Conservation (phyloP, 129 eudicot genomes). For the Deinandra increscens region DNA sequence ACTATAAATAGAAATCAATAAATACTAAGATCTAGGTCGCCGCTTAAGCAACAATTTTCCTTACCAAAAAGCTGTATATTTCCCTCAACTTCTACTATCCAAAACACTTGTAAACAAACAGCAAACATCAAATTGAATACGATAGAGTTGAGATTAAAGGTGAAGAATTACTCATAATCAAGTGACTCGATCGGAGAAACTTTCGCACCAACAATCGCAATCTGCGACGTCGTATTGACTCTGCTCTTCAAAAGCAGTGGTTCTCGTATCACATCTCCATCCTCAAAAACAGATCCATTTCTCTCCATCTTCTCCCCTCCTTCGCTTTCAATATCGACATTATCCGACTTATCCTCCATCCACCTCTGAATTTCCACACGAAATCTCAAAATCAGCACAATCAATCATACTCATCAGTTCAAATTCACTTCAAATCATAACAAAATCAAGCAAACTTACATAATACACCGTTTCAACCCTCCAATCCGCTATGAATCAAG, state of each 20-base stretch:
- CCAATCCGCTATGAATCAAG: not conserved
- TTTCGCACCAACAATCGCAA: conserved; percentile 97
- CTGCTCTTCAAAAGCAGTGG: conserved; percentile 61
- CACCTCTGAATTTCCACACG: not conserved
- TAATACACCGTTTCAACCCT: not conserved
- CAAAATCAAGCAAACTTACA: conserved; percentile 12
- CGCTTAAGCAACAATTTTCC: too few relatives aligned
- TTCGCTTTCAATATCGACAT: conserved; percentile 37
- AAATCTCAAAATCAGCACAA: conserved; percentile 14
- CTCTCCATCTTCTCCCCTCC: conserved; percentile 36
- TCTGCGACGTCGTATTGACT: conserved; percentile 78
- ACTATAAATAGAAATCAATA: conserved; percentile 5
- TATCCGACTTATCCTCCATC: conserved; percentile 30
- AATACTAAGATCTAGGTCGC: not conserved
- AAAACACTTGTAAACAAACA: not conserved
- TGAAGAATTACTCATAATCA: conserved; percentile 73
- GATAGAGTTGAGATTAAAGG: not conserved
- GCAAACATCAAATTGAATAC: not conserved
- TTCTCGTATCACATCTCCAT: conserved; percentile 39
- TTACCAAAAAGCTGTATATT: too few relatives aligned
- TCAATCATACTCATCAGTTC: not conserved
- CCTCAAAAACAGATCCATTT: conserved; percentile 40
- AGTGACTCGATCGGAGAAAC: conserved; percentile 84
- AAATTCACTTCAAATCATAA: conserved; percentile 9
- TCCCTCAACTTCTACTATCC: too few relatives aligned